phyloP scores from a whole-genome alignment of 2,329 filamentous ascomycete species.

The Hansfordia pulvinata region DNA sequence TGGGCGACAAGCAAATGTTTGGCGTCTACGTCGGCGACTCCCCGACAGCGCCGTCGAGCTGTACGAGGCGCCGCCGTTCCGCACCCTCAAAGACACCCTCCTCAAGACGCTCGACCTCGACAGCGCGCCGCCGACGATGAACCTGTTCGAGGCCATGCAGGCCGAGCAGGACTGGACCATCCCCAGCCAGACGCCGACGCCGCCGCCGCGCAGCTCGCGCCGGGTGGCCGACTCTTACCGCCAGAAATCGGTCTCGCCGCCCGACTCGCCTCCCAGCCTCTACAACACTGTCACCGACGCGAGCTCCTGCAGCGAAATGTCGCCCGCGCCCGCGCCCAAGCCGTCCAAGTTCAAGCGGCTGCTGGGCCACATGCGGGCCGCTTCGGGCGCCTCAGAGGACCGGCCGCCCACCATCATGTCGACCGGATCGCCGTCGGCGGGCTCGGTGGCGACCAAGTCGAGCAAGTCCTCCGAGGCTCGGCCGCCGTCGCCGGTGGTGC shows the following conservation, averaged over 20 bases:
- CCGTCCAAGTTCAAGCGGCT: no score
- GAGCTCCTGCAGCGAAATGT: no score
- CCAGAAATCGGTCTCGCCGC: conserved; percentile 11
- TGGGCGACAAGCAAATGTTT: conserved; percentile 12
- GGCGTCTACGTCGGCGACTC: conserved; percentile 20
- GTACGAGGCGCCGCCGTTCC: conserved; percentile 13
- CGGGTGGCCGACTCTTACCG: no score
- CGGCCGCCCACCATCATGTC: no score
- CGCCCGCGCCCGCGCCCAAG: no score
- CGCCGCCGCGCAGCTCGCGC: no score
- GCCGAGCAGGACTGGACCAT: conserved; percentile 2
- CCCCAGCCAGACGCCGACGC: conserved; percentile 17
- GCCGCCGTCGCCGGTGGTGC: conserved; percentile 12
- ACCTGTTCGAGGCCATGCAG: conserved; percentile 8
- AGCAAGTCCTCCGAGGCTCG: conserved; percentile 5
- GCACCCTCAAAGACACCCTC: conserved; percentile 7
- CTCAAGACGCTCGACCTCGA: conserved; percentile 8
- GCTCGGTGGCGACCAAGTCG: conserved; percentile 4
- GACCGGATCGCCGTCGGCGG: conserved; percentile 12
- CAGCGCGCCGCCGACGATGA: no score
- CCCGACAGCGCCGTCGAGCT: conserved; percentile 28
- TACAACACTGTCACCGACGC: no score
- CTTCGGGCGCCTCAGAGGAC: no score
- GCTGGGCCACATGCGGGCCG: no score
- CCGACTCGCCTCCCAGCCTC: no score